A percentile compares a stretch with the other conserved stretches of the same genome.
Evolutionary conservation across 1,284 basidiomycete genomes (phyloP).

Genomic region (Ganoderma boninense): DNA sequence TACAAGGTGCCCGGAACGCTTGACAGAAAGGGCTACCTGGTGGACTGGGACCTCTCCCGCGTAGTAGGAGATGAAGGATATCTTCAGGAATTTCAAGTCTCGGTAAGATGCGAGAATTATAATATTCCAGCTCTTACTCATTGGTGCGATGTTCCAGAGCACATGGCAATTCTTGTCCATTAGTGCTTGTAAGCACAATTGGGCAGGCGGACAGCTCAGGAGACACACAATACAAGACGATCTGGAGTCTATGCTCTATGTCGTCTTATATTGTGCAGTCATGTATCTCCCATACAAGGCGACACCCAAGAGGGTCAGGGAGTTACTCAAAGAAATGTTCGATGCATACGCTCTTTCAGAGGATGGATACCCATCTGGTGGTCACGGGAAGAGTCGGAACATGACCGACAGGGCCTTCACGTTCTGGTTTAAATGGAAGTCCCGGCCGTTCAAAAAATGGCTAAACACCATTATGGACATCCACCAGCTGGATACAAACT

Average conservation of each 20-base stretch:
- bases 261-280: constrained; percentile 20
- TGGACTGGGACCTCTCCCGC: constrained; percentile 23
- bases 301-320: neutral
- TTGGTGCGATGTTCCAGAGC: neutral
- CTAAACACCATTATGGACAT: neutral
- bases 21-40: constrained; percentile 12
- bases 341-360: neutral
- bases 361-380: neutral
- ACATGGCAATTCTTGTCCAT: constrained; percentile 23
- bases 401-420: neutral
- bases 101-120: neutral
- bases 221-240: constrained; percentile 18
- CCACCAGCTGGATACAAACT: neutral
- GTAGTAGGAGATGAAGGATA: neutral
- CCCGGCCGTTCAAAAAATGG: neutral
- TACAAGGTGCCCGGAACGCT: neutral
- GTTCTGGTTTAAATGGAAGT: neutral
- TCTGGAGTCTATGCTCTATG: constrained; percentile 21
- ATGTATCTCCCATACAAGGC: constrained; percentile 10
- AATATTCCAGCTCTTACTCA: neutral
- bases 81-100: neutral
- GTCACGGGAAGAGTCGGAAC: neutral
- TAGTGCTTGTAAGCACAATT: neutral
- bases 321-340: neutral
- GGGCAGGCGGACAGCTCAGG: neutral